phyloP scores from a whole-genome alignment of 2,329 filamentous ascomycete species.

The Byssoonygena ceratinophila region DNA sequence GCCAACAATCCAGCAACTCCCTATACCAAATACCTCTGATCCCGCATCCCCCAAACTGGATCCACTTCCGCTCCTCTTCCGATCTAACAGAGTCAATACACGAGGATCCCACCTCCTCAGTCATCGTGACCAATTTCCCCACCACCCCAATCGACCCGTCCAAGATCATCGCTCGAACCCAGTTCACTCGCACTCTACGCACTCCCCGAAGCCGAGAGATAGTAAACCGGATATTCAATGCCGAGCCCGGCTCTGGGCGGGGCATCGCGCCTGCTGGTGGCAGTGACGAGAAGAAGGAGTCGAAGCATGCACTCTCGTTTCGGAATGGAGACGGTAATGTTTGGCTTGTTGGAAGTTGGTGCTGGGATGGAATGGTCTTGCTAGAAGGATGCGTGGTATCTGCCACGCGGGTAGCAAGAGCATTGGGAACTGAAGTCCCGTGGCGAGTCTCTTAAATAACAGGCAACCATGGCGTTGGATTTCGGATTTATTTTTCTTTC shows the following conservation, averaged over 20 bases:
- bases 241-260: constrained; percentile 2
- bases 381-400: constrained; percentile 52
- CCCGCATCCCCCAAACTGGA: constrained; percentile 22
- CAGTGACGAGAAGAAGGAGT: neutral
- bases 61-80: constrained; percentile 30
- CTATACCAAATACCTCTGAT: constrained; percentile 1
- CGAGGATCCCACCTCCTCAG: constrained; percentile 39
- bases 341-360: constrained; percentile 51
- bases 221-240: constrained; percentile 42
- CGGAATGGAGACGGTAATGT: constrained; percentile 45
- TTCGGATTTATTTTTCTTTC: neutral
- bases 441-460: constrained; percentile 19
- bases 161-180: constrained; percentile 37
- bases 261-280: neutral
- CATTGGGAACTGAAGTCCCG: constrained; percentile 40
- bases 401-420: constrained; percentile 46
- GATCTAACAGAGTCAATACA: constrained; percentile 44
- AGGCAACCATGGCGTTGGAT: neutral
- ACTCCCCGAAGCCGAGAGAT: constrained; percentile 40
- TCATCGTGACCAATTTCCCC: constrained; percentile 46
- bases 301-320: constrained; percentile 29
- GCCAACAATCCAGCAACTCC: neutral
- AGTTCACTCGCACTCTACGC: constrained; percentile 45
- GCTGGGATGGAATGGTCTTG: constrained; percentile 55
- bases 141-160: constrained; percentile 32